Percentiles rank a stretch among this genome's conserved stretches.
phyloP scores from a whole-genome alignment of 352 stramenopile genomes.

The Globisporangium middletonii region DNA sequence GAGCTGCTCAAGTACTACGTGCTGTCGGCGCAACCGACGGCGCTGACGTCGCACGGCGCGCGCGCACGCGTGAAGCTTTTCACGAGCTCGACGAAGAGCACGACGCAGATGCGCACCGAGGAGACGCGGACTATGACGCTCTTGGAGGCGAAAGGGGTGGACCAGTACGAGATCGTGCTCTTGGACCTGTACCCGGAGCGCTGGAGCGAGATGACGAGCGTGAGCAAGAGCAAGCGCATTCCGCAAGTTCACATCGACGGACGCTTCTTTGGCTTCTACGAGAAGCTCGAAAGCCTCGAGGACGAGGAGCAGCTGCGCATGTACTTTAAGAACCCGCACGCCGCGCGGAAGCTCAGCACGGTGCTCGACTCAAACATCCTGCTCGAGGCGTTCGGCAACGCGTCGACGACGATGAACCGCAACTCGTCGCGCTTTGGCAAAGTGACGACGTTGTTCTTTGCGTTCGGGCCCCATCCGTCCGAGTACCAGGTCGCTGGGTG shows the following conservation, averaged over 20 bases:
- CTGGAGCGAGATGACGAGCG: constrained; percentile 59
- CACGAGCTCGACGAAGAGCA: constrained; percentile 82
- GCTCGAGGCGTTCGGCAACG: constrained; percentile 73
- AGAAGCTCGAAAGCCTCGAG: constrained; percentile 67
- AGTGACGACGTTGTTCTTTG: constrained; percentile 40
- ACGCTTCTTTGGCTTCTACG: constrained; percentile 76
- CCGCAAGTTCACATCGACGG: constrained; percentile 69
- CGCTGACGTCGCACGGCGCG: constrained; percentile 7
- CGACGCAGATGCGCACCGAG: constrained; percentile 75
- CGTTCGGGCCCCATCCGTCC: constrained; percentile 34
- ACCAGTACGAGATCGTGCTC: constrained; percentile 61
- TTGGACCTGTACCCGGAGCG: constrained; percentile 56
- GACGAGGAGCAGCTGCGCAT: constrained; percentile 77
- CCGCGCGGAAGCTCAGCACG: constrained; percentile 48
- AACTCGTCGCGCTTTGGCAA: constrained; percentile 80
- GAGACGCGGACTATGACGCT: constrained; percentile 67
- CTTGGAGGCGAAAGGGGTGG: constrained; percentile 62
- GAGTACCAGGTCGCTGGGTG: constrained; percentile 56
- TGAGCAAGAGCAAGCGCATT: constrained; percentile 66
- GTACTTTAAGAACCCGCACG: constrained; percentile 69
- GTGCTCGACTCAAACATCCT: constrained; percentile 68
- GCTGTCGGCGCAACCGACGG: constrained; percentile 38
- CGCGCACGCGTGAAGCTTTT: constrained; percentile 53
- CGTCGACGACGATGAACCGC: constrained; percentile 51
- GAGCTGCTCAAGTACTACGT: constrained; percentile 77